phyloP scores from a whole-genome alignment of 345 rosid genomes.

The Diplotaxis tenuifolia region DNA sequence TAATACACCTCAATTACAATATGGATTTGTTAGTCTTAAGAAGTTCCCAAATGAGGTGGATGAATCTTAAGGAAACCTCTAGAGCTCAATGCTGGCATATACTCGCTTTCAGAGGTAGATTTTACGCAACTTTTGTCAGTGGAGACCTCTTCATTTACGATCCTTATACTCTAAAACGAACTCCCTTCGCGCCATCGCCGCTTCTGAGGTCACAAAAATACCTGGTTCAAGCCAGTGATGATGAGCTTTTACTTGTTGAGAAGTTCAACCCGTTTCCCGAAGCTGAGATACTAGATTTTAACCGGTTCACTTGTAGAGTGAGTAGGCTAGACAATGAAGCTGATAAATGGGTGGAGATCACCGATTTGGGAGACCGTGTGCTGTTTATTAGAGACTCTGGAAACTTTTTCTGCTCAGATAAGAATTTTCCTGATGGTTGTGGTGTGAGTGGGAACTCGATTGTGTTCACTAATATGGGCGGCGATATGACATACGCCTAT shows the following conservation, averaged over 20 bases:
- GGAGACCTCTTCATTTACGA: background rate
- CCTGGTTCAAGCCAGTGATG: background rate
- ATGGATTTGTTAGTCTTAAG: too few species aligned
- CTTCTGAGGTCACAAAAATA: background rate
- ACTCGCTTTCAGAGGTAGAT: background rate
- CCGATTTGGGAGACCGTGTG: too few species aligned
- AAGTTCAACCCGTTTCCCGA: background rate
- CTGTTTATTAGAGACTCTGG: too few species aligned
- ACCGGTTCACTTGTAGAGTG: background rate
- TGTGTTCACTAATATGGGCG: too few species aligned
- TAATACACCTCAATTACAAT: too few species aligned
- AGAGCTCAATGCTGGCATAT: background rate
- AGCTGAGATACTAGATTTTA: background rate
- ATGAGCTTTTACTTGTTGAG: background rate
- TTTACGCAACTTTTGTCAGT: too few species aligned
- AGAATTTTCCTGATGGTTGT: too few species aligned
- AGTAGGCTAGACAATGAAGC: background rate
- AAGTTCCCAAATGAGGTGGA: background rate
- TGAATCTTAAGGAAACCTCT: background rate
- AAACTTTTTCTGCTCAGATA: too few species aligned
- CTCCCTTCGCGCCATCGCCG: background rate
- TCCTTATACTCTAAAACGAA: background rate
- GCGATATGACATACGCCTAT: too few species aligned
- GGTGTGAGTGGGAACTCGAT: too few species aligned
- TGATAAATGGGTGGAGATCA: too few species aligned